phyloP scores from a whole-genome alignment of 805 yeast genomes.

The Saccharomycopsis vini region DNA sequence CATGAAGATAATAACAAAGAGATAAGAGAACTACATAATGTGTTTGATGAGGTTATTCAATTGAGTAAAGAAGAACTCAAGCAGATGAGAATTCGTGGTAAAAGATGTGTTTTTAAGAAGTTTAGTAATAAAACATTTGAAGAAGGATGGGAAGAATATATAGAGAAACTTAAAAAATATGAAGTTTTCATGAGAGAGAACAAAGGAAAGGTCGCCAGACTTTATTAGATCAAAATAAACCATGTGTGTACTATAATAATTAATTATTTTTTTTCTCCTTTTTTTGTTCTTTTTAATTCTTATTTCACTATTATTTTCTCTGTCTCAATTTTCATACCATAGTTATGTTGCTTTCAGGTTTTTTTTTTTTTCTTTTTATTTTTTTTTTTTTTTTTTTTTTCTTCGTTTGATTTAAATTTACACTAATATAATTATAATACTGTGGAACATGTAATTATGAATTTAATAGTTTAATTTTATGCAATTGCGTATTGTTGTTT shows the following conservation, averaged over 20 bases:
- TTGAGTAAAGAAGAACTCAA: constrained; percentile 30
- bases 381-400: neutral
- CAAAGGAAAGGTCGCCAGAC: constrained; percentile 10
- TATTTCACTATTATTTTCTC: neutral
- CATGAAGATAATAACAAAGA: constrained; percentile 24
- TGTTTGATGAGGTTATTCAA: constrained; percentile 37
- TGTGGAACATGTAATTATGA: too few relatives aligned
- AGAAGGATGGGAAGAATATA: constrained; percentile 38
- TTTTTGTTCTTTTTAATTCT: neutral
- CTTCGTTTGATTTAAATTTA: too few relatives aligned
- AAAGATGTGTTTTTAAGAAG: constrained; percentile 35
- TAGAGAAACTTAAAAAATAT: constrained; percentile 14
- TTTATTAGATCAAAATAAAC: too few relatives aligned
- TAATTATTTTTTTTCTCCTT: neutral
- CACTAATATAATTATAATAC: too few relatives aligned
- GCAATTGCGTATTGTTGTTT: too few relatives aligned
- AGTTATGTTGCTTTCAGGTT: neutral
- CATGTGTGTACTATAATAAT: too few relatives aligned
- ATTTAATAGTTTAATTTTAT: too few relatives aligned
- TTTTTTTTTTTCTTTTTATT: neutral
- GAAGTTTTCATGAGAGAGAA: constrained; percentile 9
- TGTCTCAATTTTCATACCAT: neutral
- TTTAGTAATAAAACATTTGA: constrained; percentile 58
- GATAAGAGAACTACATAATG: constrained; percentile 42
- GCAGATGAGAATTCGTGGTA: constrained; percentile 38